Evolutionary conservation across 2,329 filamentous ascomycete genomes (phyloP).

Genomic region (Diaporthe citri): DNA sequence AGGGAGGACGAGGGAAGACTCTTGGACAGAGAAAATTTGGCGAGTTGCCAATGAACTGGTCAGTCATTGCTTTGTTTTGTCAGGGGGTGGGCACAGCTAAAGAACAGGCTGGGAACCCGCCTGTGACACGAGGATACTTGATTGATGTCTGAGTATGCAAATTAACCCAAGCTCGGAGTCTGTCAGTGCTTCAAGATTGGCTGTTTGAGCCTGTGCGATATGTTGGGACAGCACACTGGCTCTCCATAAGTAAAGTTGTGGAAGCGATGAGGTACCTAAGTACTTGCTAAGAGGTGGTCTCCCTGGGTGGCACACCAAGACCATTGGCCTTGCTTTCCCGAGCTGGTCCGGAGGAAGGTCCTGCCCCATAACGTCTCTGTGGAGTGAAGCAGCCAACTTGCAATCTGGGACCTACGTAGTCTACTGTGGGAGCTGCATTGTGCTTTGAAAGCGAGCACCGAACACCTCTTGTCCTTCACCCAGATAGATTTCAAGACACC

Average conservation of each 20-base stretch:
- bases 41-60: not conserved
- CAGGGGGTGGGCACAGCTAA: no score
- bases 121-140: not conserved
- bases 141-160: not conserved
- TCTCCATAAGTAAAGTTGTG: not conserved
- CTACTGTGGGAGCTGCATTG: not conserved
- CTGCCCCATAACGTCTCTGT: not conserved
- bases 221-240: not conserved
- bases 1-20: not conserved
- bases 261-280: not conserved
- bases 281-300: not conserved
- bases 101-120: not conserved
- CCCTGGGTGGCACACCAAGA: not conserved
- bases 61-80: not conserved
- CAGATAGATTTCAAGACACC: not conserved
- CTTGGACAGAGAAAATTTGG: not conserved
- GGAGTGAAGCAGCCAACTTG: not conserved
- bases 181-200: not conserved
- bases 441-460: not conserved
- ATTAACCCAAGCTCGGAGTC: not conserved
- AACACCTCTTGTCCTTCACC: not conserved
- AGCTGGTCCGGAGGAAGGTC: constrained; percentile 3
- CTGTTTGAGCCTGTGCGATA: not conserved
- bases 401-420: not conserved
- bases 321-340: constrained; percentile 1